These are phyloP conservation scores for Candida caryicola DNA, from an alignment of 805 yeast genomes.

Conservation along the genomic window DNA sequence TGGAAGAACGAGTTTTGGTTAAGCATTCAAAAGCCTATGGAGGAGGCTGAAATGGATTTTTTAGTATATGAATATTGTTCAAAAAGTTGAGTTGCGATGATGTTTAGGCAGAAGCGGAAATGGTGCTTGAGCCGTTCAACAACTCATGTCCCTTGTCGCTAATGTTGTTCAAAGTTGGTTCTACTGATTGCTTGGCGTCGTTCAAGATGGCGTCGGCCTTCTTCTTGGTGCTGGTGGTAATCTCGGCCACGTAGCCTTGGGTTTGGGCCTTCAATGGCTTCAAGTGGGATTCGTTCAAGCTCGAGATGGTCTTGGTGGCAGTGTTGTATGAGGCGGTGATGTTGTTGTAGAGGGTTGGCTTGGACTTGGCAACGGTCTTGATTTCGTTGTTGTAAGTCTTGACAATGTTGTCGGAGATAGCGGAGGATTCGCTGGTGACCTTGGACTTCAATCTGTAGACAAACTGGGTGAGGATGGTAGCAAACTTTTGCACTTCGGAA, in stretches of 20 bases:
- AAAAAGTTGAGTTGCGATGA: neutral
- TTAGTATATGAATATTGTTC: neutral
- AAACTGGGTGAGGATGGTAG: conserved; percentile 20
- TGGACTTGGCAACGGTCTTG: conserved; percentile 18
- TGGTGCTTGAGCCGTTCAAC: conserved; percentile 12
- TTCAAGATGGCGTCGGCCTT: conserved; percentile 31
- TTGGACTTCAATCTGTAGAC: conserved; percentile 21
- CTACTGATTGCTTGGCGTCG: conserved; percentile 17
- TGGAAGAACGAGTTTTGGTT: too few relatives aligned
- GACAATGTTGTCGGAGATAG: conserved; percentile 27
- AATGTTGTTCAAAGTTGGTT: conserved; percentile 7
- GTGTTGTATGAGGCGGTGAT: conserved; percentile 36
- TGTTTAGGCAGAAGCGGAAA: conserved; percentile 13
- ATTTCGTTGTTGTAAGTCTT: conserved; percentile 36
- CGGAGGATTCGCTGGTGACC: conserved; percentile 26
- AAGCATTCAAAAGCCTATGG: too few relatives aligned
- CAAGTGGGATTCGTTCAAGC: conserved; percentile 34
- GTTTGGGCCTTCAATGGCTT: conserved; percentile 41
- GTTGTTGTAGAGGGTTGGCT: conserved; percentile 29
- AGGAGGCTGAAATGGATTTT: neutral
- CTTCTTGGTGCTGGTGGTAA: conserved; percentile 31
- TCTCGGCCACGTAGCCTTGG: conserved; percentile 35
- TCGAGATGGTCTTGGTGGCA: conserved; percentile 29
- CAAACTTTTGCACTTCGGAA: conserved; percentile 20
- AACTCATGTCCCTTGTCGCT: conserved; percentile 10